Conservation (phyloP, 371 early-diverging fungal genomes). For the Zychaea mexicana region DNA sequence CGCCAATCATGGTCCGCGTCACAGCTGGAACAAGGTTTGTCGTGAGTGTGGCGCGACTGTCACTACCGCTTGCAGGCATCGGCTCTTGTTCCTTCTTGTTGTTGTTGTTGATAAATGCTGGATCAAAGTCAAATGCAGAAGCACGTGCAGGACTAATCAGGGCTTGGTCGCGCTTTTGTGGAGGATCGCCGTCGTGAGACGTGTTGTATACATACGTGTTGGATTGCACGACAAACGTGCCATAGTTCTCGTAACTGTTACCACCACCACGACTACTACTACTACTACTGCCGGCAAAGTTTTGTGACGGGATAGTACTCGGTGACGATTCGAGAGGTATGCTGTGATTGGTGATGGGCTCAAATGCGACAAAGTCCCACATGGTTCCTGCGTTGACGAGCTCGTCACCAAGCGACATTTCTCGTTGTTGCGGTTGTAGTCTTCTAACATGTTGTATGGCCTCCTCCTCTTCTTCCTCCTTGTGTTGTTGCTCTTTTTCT, state of each 20-base stretch:
- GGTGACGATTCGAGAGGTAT: neutral
- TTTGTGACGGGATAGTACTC: neutral
- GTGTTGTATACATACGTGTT: neutral
- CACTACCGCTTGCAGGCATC: too few species aligned
- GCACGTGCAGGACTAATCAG: constrained; percentile 13
- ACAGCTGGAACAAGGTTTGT: constrained; percentile 22
- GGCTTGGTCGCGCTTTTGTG: constrained; percentile 1
- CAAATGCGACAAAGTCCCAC: neutral
- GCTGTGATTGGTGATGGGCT: neutral
- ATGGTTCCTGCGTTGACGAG: neutral
- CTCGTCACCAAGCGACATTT: constrained; percentile 14
- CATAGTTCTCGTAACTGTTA: constrained; percentile 3
- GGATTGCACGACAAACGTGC: constrained; percentile 6
- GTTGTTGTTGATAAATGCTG: constrained; percentile 4
- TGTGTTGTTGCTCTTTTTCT: neutral
- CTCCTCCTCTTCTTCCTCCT: neutral
- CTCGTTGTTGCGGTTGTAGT: neutral
- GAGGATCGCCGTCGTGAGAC: neutral
- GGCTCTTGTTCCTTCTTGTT: neutral
- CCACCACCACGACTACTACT: too few species aligned
- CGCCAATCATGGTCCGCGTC: constrained; percentile 83
- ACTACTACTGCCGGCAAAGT: neutral
- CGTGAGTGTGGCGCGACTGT: neutral
- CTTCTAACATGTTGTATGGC: neutral
- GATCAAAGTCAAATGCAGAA: constrained; percentile 16